A percentile compares a stretch with the other conserved stretches of the same genome.
phyloP scores from a whole-genome alignment of 306 rosid genomes.

The Inga leiocalycina region DNA sequence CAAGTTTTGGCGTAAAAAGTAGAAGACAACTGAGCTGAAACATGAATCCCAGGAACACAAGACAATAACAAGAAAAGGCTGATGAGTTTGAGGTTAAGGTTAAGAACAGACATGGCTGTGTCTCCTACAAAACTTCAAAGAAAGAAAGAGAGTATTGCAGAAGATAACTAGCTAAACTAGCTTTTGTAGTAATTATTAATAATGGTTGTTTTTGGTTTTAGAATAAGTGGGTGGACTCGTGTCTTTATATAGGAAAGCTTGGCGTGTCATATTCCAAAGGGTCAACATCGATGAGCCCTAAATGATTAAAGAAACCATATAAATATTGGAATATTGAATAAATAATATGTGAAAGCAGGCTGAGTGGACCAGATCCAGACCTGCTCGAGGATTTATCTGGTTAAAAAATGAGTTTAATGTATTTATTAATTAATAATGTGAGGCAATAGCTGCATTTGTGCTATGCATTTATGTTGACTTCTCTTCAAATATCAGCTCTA shows the following conservation, averaged over 20 bases:
- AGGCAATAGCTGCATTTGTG: not conserved
- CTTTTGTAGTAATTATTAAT: not conserved
- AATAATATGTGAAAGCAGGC: not conserved
- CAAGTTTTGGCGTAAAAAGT: slow-evolving; percentile 50
- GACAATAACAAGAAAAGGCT: slow-evolving; percentile 16
- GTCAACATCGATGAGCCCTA: not conserved
- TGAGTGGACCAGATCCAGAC: not conserved
- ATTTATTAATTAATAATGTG: not conserved
- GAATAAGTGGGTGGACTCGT: not conserved
- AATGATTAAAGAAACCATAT: not conserved
- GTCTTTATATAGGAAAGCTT: slow-evolving; percentile 8
- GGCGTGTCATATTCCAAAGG: not conserved
- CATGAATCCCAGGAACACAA: slow-evolving; percentile 36
- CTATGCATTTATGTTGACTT: not conserved
- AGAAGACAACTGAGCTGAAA: slow-evolving; percentile 61
- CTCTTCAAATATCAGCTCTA: not conserved
- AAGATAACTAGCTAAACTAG: not conserved
- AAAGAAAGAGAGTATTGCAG: not conserved
- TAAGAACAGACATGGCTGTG: slow-evolving; percentile 23
- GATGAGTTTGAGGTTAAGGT: slow-evolving; percentile 7
- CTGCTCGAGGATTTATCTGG: not conserved
- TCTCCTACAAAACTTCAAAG: not conserved
- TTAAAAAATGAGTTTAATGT: not conserved
- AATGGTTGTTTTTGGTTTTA: slow-evolving; percentile 4
- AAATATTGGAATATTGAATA: not conserved